Base-by-base conservation (phyloP, 768 basidiomycete species). In the Boletellus ananas region DNA sequence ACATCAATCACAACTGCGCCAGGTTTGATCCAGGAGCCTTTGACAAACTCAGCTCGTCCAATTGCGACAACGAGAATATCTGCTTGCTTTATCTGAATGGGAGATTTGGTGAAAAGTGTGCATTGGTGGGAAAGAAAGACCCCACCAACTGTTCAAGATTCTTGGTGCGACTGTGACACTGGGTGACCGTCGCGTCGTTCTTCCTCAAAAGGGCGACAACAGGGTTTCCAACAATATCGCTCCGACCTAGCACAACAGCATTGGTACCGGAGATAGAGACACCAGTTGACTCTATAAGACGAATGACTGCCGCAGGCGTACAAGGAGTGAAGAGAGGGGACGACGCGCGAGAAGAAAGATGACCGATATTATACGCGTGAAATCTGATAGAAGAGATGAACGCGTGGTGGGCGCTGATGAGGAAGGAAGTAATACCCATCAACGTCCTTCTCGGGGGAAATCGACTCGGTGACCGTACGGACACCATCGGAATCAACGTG, bases 1-100 rank as follows among this genome's bases (percentile, higher is more conserved):
- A 99, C 96, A 62, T 99, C 96, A 56, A 99, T 93, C 45, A 99
- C 91, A 43, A 95, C 83, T 23, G 89, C 92, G 31, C 94, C 96
- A 4, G 87, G 85, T 71, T 98, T 98, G 54, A 99, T 71, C 96
- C 96, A 98, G 7, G 84, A 82, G 18, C 93, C 95, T 64, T 93
- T 85, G 58, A 98, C 83, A 50, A 87, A 90, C 63, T 93, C 84
- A 20, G 96, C 71, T 70, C 89, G 85, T 34, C 96, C 96, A 53
- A 98, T 95, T n/a, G 96, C 96, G 48, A 91, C 84, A n/a, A 99
- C 84, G 21, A 99, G 70, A 56, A 98, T 86, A 65, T 99, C 96
- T 27, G 95, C 94, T 50, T 73, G 76, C 69, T 80, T 85, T 54
- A 97, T 73, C 92, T 94, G 64, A 9, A 43, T 16, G 18, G 25